phyloP scores from a whole-genome alignment of 495 filamentous ascomycete species.

The Aspergillus nidulans region DNA sequence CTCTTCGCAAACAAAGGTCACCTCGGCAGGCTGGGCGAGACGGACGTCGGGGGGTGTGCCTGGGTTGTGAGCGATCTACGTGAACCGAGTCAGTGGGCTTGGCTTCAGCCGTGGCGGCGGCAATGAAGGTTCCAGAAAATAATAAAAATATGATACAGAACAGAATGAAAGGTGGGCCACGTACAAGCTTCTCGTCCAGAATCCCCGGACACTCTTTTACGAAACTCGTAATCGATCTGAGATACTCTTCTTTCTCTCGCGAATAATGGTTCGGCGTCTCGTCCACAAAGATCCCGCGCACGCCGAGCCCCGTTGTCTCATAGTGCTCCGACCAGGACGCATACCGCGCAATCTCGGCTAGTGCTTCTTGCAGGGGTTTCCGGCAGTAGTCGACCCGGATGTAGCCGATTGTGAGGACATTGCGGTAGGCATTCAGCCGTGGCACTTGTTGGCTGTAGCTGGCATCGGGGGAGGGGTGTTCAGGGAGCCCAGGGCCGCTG shows the following conservation, averaged over 20 bases:
- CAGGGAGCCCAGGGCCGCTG: conserved; percentile 11
- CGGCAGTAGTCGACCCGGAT: conserved; percentile 19
- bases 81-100: background rate
- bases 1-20: conserved; percentile 17
- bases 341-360: conserved; percentile 15
- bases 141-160: too few species aligned
- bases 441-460: conserved; percentile 14
- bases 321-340: conserved; percentile 12
- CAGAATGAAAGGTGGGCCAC: background rate
- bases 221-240: background rate
- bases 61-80: conserved; percentile 17
- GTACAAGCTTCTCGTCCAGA: conserved; percentile 8
- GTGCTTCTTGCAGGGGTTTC: conserved; percentile 10
- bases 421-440: conserved; percentile 11
- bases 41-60: conserved; percentile 13
- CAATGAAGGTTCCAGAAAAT: too few species aligned
- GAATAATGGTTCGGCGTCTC: conserved; percentile 16
- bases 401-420: conserved; percentile 17
- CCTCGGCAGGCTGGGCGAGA: conserved; percentile 4
- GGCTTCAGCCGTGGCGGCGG: too few species aligned
- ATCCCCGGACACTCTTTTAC: conserved; percentile 6
- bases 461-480: conserved; percentile 7
- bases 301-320: conserved; percentile 5
- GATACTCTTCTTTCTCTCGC: conserved; percentile 4
- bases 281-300: conserved; percentile 17